These are phyloP conservation scores for Aegilops bicornis DNA, from an alignment of 176 grass and related monocot genomes.

Conservation along the genomic window DNA sequence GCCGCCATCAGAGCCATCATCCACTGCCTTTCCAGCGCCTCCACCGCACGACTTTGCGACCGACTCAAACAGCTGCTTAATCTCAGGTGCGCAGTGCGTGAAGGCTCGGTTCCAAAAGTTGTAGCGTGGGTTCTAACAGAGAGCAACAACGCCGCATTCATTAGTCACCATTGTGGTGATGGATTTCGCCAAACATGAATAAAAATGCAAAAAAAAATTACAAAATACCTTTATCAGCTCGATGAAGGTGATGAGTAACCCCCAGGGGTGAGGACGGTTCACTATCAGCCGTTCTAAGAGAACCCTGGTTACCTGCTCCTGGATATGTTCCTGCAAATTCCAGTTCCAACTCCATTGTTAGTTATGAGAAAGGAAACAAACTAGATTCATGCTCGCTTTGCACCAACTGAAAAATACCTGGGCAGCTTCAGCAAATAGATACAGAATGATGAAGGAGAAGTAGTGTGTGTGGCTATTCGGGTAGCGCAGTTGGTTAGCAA, in stretches of 20 bases:
- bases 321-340: conserved; percentile 60
- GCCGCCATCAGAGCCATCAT: conserved; percentile 56
- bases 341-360: not conserved
- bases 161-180: not conserved
- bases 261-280: conserved; percentile 88
- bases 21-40: conserved; percentile 51
- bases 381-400: not conserved
- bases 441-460: conserved; percentile 80
- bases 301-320: conserved; percentile 85
- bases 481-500: conserved; percentile 78
- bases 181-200: not conserved
- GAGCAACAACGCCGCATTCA: not conserved
- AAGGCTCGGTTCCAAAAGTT: conserved; percentile 75
- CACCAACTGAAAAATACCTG: conserved; percentile 35
- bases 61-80: conserved; percentile 73
- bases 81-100: conserved; percentile 59
- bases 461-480: conserved; percentile 93
- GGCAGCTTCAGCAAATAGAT: conserved; percentile 68
- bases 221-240: conserved; percentile 77
- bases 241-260: conserved; percentile 82
- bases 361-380: not conserved
- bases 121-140: conserved; percentile 73
- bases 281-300: conserved; percentile 78
- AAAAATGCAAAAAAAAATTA: not conserved
- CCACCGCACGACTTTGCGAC: conserved; percentile 66